A percentile compares a stretch with the other conserved stretches of the same genome.
These are phyloP conservation scores for Sporobolomyces pararoseus DNA, from an alignment of 768 basidiomycete genomes.

Conservation along the genomic window DNA sequence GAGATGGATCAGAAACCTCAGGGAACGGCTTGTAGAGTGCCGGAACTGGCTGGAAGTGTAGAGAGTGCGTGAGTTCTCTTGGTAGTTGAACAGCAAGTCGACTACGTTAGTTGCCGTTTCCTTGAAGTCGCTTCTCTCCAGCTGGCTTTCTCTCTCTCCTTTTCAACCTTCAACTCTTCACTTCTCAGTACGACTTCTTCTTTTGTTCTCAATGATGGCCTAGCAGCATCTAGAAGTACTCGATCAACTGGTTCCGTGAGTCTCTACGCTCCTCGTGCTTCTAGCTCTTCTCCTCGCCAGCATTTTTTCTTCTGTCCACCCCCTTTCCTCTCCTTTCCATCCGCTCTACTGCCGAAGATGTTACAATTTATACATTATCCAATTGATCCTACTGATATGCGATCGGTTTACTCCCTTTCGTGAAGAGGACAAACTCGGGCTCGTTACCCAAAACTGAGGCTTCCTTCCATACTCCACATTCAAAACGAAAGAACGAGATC, in stretches of 20 bases:
- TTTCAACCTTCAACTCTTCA: background rate
- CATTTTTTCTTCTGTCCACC: background rate
- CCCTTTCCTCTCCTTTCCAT: background rate
- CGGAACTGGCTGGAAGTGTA: background rate
- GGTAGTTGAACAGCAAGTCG: too few species aligned
- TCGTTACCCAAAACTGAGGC: conserved; percentile 20
- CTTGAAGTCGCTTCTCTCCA: too few species aligned
- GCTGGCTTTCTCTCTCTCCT: background rate
- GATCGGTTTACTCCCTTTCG: conserved; percentile 16
- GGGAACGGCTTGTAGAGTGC: background rate
- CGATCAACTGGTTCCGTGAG: too few species aligned
- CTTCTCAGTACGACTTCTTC: background rate
- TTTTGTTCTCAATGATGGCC: too few species aligned
- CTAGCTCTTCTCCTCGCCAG: background rate
- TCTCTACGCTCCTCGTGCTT: background rate
- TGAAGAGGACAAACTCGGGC: conserved; percentile 7
- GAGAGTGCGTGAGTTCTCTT: too few species aligned
- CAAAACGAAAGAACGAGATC: too few species aligned
- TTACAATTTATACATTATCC: conserved; percentile 14
- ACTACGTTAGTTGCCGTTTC: too few species aligned
- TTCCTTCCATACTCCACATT: background rate
- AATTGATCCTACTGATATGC: conserved; percentile 33
- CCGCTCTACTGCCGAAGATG: conserved; percentile 8
- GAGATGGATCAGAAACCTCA: background rate
- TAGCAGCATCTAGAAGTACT: too few species aligned